These are phyloP conservation scores for Colletotrichum sp. DNA, from an alignment of 2,329 filamentous ascomycete species.

Conservation along the genomic window DNA sequence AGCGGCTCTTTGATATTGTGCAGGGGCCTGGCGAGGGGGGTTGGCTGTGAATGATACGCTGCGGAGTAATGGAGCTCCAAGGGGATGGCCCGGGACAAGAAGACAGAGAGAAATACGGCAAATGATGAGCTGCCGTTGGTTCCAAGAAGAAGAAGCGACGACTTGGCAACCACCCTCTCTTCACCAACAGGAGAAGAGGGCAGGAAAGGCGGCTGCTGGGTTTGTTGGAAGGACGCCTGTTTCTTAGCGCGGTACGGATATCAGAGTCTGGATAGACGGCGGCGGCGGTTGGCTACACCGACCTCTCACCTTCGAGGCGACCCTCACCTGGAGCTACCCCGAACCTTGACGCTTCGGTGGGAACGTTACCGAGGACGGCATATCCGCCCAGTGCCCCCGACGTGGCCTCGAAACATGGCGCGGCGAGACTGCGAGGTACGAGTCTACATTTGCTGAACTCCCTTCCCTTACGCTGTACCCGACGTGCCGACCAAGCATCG, in stretches of 20 bases:
- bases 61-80: conserved; percentile 1
- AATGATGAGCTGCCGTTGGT: neutral
- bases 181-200: neutral
- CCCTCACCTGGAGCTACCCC: conserved; percentile 1
- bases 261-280: neutral
- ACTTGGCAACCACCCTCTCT: neutral
- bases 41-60: neutral
- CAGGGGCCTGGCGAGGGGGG: neutral
- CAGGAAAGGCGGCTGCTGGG: neutral
- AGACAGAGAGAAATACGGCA: neutral
- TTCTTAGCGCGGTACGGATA: neutral
- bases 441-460: neutral
- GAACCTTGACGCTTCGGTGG: neutral
- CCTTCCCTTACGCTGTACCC: neutral
- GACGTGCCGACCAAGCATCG: neutral
- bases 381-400: neutral
- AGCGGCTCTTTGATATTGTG: neutral
- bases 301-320: neutral
- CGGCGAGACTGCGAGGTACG: neutral
- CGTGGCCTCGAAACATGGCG: neutral
- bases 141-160: neutral
- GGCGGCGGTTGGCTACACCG: neutral
- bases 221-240: neutral
- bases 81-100: neutral
- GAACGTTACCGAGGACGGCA: neutral